These are phyloP conservation scores for Eutrema salsugineum DNA, from an alignment of 441 rosid species.

Conservation along the genomic window DNA sequence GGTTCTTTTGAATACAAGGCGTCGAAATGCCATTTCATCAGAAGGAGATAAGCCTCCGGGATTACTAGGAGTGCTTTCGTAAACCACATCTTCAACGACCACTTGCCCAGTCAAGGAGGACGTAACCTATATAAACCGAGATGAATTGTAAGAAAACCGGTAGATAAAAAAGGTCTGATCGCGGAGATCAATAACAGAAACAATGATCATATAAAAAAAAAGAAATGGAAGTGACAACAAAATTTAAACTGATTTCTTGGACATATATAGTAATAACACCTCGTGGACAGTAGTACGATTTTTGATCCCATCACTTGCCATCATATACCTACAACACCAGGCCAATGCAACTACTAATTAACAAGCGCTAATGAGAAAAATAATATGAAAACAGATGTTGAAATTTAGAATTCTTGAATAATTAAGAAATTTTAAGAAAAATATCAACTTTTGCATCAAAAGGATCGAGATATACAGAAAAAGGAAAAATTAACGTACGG, in stretches of 20 bases:
- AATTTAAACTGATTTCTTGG: background rate
- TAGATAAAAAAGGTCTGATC: background rate
- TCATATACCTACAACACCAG: constrained; percentile 68
- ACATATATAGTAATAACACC: constrained; percentile 34
- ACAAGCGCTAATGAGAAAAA: background rate
- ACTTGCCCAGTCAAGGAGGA: constrained; percentile 73
- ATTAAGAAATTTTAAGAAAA: background rate
- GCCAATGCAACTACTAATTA: background rate
- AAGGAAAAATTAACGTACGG: constrained; percentile 56
- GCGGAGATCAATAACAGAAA: background rate
- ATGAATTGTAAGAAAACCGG: background rate
- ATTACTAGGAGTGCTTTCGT: constrained; percentile 54
- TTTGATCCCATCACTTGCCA: constrained; percentile 87
- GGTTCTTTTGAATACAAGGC: constrained; percentile 81
- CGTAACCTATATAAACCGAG: constrained; percentile 47
- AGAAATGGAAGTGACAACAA: background rate
- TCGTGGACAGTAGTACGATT: constrained; percentile 50
- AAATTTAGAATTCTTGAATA: background rate
- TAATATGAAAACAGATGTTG: background rate
- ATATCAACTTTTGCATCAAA: background rate
- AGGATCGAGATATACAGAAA: background rate
- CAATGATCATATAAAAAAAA: background rate
- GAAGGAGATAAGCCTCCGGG: constrained; percentile 38
- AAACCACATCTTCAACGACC: constrained; percentile 79
- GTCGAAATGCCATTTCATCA: constrained; percentile 62